Percentiles rank a stretch among this genome's conserved stretches.
phyloP scores from a whole-genome alignment of 129 eudicot genomes.

The Chrysanthemum seticuspe region DNA sequence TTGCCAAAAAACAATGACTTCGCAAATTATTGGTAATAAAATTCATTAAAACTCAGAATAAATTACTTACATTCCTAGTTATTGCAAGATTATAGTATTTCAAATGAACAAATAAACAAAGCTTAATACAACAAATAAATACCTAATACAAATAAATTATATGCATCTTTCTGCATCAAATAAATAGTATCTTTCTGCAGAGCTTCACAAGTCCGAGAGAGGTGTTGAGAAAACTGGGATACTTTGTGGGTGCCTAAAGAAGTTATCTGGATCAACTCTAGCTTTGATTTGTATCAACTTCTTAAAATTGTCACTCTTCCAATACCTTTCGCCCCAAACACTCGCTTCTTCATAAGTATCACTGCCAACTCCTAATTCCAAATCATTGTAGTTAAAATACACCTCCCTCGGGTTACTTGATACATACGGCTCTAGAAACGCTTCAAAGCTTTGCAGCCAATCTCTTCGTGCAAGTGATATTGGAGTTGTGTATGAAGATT shows the following conservation, averaged over 20 bases:
- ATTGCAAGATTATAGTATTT: too few relatives aligned
- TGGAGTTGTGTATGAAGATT: neutral
- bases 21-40: too few relatives aligned
- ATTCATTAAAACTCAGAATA: too few relatives aligned
- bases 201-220: neutral
- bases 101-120: too few relatives aligned
- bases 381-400: neutral
- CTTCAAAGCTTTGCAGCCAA: neutral
- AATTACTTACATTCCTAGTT: too few relatives aligned
- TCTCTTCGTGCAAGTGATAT: neutral
- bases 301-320: conserved; percentile 8
- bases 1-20: too few relatives aligned
- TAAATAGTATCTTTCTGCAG: too few relatives aligned
- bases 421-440: neutral
- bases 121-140: too few relatives aligned
- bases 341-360: conserved; percentile 5
- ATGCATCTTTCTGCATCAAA: too few relatives aligned
- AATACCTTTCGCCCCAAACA: conserved; percentile 18
- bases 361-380: conserved; percentile 4
- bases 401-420: neutral
- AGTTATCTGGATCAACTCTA: neutral
- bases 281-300: conserved; percentile 12
- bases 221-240: neutral
- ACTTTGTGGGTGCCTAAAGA: conserved; percentile 11
- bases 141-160: too few relatives aligned